Evolutionary conservation across 805 yeast genomes (phyloP).

Genomic region (Tanozyma kutaoensis): DNA sequence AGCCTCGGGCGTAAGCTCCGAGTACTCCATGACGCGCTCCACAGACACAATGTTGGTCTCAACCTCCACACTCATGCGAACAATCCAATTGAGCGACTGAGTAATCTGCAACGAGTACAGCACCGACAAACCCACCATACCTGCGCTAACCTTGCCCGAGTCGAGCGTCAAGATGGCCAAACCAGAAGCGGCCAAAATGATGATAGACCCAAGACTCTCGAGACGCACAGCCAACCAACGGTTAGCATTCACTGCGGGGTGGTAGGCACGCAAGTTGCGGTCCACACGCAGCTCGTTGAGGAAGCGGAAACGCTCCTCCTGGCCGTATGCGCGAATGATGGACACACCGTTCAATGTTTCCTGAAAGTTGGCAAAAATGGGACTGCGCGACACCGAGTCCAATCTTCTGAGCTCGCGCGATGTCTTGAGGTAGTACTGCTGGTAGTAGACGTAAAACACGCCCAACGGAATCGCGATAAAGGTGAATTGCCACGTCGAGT

Average conservation of each 20-base stretch:
- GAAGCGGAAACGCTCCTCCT: constrained; percentile 46
- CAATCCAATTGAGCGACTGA: constrained; percentile 92
- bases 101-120: constrained; percentile 90
- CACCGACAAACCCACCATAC: constrained; percentile 87
- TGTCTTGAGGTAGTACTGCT: constrained; percentile 61
- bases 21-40: constrained; percentile 85
- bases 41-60: constrained; percentile 96
- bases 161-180: constrained; percentile 60
- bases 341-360: constrained; percentile 68
- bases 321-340: constrained; percentile 63
- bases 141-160: constrained; percentile 67
- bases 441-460: constrained; percentile 54
- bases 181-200: constrained; percentile 78
- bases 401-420: constrained; percentile 76
- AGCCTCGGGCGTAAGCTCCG: constrained; percentile 75
- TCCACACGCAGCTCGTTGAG: constrained; percentile 66
- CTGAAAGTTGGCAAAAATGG: constrained; percentile 75
- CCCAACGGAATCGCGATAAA: constrained; percentile 61
- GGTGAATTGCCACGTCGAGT: constrained; percentile 79
- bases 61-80: constrained; percentile 96
- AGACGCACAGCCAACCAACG: constrained; percentile 96
- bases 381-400: constrained; percentile 69
- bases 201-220: constrained; percentile 81
- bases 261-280: constrained; percentile 80
- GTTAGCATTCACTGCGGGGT: constrained; percentile 85